These are phyloP conservation scores for Heterobasidion irregulare DNA, from an alignment of 1,284 basidiomycete genomes.

Conservation along the genomic window DNA sequence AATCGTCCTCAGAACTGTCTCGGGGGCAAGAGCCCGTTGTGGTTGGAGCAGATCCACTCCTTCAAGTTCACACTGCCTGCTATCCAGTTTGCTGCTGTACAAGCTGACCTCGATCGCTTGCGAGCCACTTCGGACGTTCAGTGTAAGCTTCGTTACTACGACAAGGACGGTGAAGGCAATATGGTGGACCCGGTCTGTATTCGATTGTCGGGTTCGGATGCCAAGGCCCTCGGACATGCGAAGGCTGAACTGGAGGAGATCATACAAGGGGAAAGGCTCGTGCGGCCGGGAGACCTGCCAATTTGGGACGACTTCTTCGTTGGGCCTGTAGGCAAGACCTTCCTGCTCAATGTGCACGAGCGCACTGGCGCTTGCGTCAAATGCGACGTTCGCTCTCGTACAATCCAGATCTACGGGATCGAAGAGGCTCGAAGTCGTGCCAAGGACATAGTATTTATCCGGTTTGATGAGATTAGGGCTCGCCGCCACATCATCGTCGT, in stretches of 20 bases:
- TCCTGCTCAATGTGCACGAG: conserved; percentile 33
- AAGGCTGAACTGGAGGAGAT: conserved; percentile 54
- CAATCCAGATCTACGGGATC: conserved; percentile 45
- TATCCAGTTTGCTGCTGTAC: conserved; percentile 16
- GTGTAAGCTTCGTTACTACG: conserved; percentile 26
- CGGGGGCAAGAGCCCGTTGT: conserved; percentile 13
- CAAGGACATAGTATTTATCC: conserved; percentile 33
- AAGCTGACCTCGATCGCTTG: conserved; percentile 22
- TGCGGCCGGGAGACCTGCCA: conserved; percentile 38
- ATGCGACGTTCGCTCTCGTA: conserved; percentile 29
- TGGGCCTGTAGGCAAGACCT: conserved; percentile 29
- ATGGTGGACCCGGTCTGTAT: neutral
- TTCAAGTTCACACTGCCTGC: conserved; percentile 18
- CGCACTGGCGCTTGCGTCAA: conserved; percentile 31
- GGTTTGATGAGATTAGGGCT: conserved; percentile 31
- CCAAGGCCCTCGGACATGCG: conserved; percentile 38
- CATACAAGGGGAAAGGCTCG: conserved; percentile 42
- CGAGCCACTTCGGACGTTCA: conserved; percentile 12
- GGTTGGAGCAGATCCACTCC: conserved; percentile 19
- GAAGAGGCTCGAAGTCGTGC: conserved; percentile 28
- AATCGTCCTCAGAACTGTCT: conserved; percentile 12
- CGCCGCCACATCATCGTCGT: conserved; percentile 36
- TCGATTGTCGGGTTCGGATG: conserved; percentile 12
- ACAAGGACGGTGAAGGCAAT: conserved; percentile 2
- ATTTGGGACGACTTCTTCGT: conserved; percentile 60